Evolutionary conservation across 768 basidiomycete genomes (phyloP), one percentile per base, ranked within the genome.

Genomic region (Cubamyces sp.): DNA sequence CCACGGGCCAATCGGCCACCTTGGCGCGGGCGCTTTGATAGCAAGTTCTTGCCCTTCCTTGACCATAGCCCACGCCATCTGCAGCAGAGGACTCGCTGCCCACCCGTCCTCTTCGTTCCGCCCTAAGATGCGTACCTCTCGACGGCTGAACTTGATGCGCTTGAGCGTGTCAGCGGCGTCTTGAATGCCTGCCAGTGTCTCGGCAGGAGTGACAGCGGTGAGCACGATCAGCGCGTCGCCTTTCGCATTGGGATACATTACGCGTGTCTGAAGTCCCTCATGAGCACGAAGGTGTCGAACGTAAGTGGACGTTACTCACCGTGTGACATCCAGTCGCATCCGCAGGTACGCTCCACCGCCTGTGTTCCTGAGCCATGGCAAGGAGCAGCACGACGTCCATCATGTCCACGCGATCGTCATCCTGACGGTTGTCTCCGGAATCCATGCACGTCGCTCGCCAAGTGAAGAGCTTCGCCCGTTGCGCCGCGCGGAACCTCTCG

Each of bases 1-100:
- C 57, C 57, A 59, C 1, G 57, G 57, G 7, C 57, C 57, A 16
- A 59, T 59, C 4, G 57, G 49, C 57, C 57, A 59, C 15, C 49
- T 34, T 6, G 57, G 57, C n/a, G 57, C n/a, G 19, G 57, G 57
- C 8, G 57, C 37, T 28, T 59, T 59, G 18, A 4, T 28, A 4
- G 57, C 49, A 9, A 59, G 50, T 6, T 19, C 15, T 9, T 50
- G 30, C 2, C 21, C 57, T 9, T 59, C 57, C 6, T 59, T 41
- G 16, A 52, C 57, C n/a, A 59, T 3, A 2, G 23, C 6, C 57
- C 49, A 52, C 2, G 52, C 25, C 3, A 59, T 9, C 41, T 59
- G 57, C 28, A 59, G 18, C 28, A 59, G 12, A 2, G 57, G 49
- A 11, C 49, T 59, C 3, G 19, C 18, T 7, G 12, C 26, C 41